A percentile compares a stretch with the other conserved stretches of the same genome.
Evolutionary conservation across 306 rosid genomes (phyloP).

Genomic region (Hylodesmum podocarpum): DNA sequence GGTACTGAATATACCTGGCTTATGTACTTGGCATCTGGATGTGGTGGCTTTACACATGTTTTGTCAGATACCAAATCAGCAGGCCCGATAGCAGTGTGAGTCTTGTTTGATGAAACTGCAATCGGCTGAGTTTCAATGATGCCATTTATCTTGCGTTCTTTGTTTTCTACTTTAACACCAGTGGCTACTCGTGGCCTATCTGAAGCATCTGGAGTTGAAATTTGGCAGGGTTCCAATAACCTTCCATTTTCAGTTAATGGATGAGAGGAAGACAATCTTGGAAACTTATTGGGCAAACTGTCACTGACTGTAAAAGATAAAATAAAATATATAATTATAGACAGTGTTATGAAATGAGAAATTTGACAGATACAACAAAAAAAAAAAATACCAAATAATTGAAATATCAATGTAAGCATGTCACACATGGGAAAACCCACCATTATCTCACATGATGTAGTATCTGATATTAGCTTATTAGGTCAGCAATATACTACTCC

Average conservation of each 20-base stretch:
- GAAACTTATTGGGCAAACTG: constrained; percentile 70
- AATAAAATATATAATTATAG: constrained; percentile 36
- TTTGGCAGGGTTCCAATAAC: constrained; percentile 57
- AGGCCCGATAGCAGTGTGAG: constrained; percentile 24
- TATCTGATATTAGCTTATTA: constrained; percentile 17
- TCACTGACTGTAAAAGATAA: constrained; percentile 74
- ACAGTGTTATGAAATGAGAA: no score
- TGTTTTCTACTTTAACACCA: constrained; percentile 46
- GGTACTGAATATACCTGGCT: constrained; percentile 67
- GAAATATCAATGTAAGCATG: constrained; percentile 21
- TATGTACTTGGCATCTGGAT: constrained; percentile 72
- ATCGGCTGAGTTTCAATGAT: constrained; percentile 46
- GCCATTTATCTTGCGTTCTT: constrained; percentile 67
- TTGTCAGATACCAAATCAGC: constrained; percentile 39
- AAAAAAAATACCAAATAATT: constrained; percentile 19
- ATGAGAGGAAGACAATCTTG: constrained; percentile 52
- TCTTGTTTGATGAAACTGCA: constrained; percentile 44
- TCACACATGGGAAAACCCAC: constrained; percentile 29
- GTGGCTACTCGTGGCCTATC: constrained; percentile 44
- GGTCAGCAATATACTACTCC: constrained; percentile 30
- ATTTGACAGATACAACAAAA: no score
- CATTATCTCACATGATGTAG: constrained; percentile 25
- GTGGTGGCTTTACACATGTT: constrained; percentile 54
- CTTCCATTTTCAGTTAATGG: constrained; percentile 65
- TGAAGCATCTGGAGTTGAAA: constrained; percentile 43